phyloP scores from a whole-genome alignment of 140 eudicot genomes.

The Oenanthe javanica region DNA sequence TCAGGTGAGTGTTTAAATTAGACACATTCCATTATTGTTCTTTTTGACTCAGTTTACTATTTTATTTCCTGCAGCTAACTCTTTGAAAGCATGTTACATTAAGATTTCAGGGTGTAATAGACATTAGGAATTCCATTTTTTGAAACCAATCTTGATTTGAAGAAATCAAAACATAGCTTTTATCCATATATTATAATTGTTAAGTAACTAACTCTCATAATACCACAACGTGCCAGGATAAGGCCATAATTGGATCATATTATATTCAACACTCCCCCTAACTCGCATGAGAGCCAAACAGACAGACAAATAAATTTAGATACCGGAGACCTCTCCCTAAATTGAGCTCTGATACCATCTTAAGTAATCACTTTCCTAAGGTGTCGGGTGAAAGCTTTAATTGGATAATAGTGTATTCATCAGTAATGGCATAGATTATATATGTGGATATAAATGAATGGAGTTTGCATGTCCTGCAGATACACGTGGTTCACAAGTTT shows the following conservation, averaged over 20 bases:
- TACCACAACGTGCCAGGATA: neutral
- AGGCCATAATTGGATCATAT: neutral
- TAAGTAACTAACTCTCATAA: neutral
- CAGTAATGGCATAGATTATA: neutral
- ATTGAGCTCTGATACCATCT: too few species aligned
- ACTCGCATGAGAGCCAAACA: too few species aligned
- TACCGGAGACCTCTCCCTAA: too few species aligned
- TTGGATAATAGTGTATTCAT: neutral
- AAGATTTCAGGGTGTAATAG: neutral
- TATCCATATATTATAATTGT: neutral
- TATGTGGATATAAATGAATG: neutral
- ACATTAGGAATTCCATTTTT: neutral
- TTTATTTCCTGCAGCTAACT: neutral
- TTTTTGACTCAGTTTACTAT: neutral
- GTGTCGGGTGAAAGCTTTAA: neutral
- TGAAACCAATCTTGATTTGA: neutral
- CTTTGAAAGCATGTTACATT: neutral
- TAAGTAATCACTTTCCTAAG: too few species aligned
- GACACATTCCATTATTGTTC: neutral
- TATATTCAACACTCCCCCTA: too few species aligned
- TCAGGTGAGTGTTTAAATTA: constrained; percentile 25
- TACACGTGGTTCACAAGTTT: neutral
- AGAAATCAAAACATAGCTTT: neutral
- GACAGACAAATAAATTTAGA: too few species aligned
- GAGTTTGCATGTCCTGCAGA: neutral